Evolutionary conservation across 169 alveolate genomes (phyloP), one percentile per base, ranked within the genome.

Genomic region (Theileria annulata): DNA sequence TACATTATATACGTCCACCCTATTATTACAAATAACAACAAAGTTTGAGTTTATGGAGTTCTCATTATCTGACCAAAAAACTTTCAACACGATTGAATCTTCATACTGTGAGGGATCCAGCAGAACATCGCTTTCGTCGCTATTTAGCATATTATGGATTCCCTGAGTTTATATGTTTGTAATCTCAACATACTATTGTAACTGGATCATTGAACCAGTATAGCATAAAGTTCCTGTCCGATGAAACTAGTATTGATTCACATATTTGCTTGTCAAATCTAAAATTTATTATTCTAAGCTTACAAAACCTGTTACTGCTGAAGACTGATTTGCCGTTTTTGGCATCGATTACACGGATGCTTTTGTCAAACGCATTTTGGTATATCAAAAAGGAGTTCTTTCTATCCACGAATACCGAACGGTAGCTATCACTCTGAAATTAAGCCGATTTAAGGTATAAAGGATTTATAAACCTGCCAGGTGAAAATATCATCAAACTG

Each of bases 131-230:
- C 21, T 25, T 0, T 80, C n/a, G 15, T 54, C 87, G 13, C 42
- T 37, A 56, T 59, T 35, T 10, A 72, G 19, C 21, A 37, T 10
- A 27, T 80, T 67, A 9, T 31, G 27, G 3, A 80, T 31, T 12
- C 87, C 87, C 86, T 78, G 73, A 27, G 2, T 17, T 4, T 13
- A 2, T n/a, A 35, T 1, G 13, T 6, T 1, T 25, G 49, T 8
- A 4, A 21, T n/a, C n/a, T 19, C 51, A 78, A 76, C 75, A 13
- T 42, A 78, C 86, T 21, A 80, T 80, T 15, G 77, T 58, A 27
- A 80, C 69, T 9, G 87, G 87, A 51, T 62, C 69, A 63, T 72
- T 80, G 75, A 51, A 72, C 87, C 87, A 80, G 56, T 71, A 80
- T 23, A 80, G 76, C 10, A 80, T n/a, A 27, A 60, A 71, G 27